Evolutionary conservation across 768 basidiomycete genomes (phyloP).

Genomic region (Tulasnella sp.): DNA sequence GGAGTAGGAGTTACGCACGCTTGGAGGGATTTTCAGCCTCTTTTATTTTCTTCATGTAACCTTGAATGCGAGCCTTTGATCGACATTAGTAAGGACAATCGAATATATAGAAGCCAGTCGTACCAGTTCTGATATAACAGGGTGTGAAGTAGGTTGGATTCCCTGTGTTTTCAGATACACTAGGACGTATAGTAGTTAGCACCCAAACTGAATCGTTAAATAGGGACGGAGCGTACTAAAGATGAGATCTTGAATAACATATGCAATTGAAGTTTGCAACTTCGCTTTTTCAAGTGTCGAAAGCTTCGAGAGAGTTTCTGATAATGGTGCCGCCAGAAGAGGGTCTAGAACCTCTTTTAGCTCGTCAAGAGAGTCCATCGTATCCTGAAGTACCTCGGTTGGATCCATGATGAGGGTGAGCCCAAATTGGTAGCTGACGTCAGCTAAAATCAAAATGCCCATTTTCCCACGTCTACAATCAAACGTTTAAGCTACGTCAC

Average conservation of each 20-base stretch:
- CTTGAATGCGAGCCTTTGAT: conserved; percentile 49
- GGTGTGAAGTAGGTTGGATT: conserved; percentile 65
- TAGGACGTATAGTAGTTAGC: conserved; percentile 22
- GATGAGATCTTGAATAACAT: conserved; percentile 71
- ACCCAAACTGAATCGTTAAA: neutral
- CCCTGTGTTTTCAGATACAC: conserved; percentile 74
- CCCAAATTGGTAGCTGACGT: no score
- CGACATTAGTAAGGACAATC: conserved; percentile 20
- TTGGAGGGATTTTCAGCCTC: conserved; percentile 54
- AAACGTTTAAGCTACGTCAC: no score
- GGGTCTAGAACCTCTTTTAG: conserved; percentile 57
- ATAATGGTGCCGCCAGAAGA: conserved; percentile 51
- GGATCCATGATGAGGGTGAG: no score
- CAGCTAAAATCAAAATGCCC: no score
- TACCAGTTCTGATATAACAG: conserved; percentile 61
- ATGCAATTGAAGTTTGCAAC: conserved; percentile 64
- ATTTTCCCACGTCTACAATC: no score
- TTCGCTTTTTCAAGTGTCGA: conserved; percentile 72
- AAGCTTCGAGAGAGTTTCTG: conserved; percentile 49
- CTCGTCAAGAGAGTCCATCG: conserved; percentile 36
- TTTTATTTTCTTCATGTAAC: conserved; percentile 75
- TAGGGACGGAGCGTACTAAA: conserved; percentile 42
- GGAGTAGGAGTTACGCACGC: conserved; percentile 30
- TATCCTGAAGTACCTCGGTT: no score
- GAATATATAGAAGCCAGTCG: conserved; percentile 16